phyloP scores from a whole-genome alignment of 495 filamentous ascomycete genomes.

The Penicillium maclennaniae region DNA sequence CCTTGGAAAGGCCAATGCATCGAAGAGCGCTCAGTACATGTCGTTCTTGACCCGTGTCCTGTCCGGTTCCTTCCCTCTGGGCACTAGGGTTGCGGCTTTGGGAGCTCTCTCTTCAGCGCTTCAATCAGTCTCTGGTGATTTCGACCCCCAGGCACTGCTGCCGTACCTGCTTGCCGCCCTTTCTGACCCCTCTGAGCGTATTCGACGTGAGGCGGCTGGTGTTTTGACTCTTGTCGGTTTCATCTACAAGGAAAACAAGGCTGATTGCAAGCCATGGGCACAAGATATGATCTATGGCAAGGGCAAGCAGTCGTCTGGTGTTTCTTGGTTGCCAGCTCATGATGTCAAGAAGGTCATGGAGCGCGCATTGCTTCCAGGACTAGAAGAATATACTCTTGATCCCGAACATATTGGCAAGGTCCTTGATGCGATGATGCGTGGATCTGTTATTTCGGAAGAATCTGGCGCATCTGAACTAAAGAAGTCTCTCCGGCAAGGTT shows the following conservation, averaged over 20 bases:
- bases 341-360: conserved; percentile 58
- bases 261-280: conserved; percentile 43
- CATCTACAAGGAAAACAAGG: conserved; percentile 45
- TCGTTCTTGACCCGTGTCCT: conserved; percentile 74
- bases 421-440: conserved; percentile 55
- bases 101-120: conserved; percentile 54
- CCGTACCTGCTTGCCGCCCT: conserved; percentile 75
- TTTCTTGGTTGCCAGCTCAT: conserved; percentile 57
- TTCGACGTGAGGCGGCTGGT: conserved; percentile 70
- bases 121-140: conserved; percentile 40
- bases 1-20: conserved; percentile 52
- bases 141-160: conserved; percentile 72
- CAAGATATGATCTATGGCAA: conserved; percentile 55
- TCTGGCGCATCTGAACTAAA: conserved; percentile 56
- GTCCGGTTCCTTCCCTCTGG: conserved; percentile 64
- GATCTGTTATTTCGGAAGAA: conserved; percentile 32
- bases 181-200: conserved; percentile 64
- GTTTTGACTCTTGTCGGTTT: conserved; percentile 48
- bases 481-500: conserved; percentile 56
- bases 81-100: conserved; percentile 65
- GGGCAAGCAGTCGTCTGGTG: conserved; percentile 40
- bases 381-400: conserved; percentile 84
- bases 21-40: conserved; percentile 61
- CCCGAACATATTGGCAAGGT: conserved; percentile 56
- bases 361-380: conserved; percentile 58